Evolutionary conservation across 441 rosid species (phyloP).

Genomic region (Raphanus hybrid): DNA sequence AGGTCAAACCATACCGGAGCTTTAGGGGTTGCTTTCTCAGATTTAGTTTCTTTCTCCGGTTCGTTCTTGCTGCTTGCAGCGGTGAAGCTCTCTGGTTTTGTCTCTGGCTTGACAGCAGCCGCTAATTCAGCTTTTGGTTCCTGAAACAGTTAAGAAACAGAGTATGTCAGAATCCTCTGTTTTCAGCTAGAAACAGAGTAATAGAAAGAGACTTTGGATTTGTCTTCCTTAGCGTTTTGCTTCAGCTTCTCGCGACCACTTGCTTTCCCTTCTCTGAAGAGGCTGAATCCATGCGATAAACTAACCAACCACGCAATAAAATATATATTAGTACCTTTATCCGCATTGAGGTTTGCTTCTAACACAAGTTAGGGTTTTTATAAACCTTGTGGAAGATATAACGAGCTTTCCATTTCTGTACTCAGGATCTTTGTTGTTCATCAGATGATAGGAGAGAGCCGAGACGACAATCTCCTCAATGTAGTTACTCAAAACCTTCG

Average conservation of each 20-base stretch:
- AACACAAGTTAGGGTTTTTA: constrained; percentile 10
- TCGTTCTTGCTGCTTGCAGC: constrained; percentile 27
- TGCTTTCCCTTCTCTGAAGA: constrained; percentile 68
- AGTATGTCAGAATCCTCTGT: constrained; percentile 50
- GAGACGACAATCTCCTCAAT: constrained; percentile 78
- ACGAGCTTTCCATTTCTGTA: constrained; percentile 78
- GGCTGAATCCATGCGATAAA: constrained; percentile 78
- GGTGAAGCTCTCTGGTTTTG: constrained; percentile 18
- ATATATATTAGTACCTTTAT: constrained; percentile 18
- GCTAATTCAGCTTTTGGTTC: constrained; percentile 28
- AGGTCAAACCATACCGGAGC: constrained; percentile 46
- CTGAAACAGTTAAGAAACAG: constrained; percentile 37
- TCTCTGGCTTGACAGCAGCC: constrained; percentile 25
- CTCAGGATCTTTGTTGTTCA: constrained; percentile 66
- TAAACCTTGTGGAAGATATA: constrained; percentile 68
- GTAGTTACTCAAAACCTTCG: constrained; percentile 65
- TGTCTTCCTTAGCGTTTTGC: constrained; percentile 54
- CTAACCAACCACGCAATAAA: constrained; percentile 46
- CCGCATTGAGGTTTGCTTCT: not conserved
- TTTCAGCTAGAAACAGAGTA: constrained; percentile 17
- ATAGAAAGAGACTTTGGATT: constrained; percentile 47
- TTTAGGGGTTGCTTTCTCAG: constrained; percentile 50
- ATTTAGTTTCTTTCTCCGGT: constrained; percentile 53
- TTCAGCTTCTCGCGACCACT: constrained; percentile 51
- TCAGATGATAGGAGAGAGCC: constrained; percentile 73